These are phyloP conservation scores for Plasmodium gonderi DNA, from an alignment of 169 alveolate genomes.

Conservation along the genomic window DNA sequence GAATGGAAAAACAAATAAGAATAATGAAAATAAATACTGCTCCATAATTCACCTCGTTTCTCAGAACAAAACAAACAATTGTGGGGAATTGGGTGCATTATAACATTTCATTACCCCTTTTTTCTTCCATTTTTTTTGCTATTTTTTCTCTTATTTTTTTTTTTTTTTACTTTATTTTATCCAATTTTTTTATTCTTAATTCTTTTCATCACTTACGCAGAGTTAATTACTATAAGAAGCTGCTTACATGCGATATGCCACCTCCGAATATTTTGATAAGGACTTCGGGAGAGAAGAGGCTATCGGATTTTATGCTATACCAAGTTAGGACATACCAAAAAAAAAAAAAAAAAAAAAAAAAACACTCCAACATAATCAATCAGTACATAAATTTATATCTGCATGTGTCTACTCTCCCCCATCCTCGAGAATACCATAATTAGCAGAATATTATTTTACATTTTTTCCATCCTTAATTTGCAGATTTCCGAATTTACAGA, in stretches of 20 bases:
- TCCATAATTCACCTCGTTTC: not conserved
- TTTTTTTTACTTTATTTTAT: not conserved
- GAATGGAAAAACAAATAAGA: not conserved
- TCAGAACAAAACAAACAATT: not conserved
- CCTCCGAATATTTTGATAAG: conserved; percentile 90
- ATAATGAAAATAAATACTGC: not conserved
- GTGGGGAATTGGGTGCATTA: not conserved
- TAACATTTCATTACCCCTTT: not conserved
- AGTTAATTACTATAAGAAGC: conserved; percentile 72
- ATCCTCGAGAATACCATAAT: not conserved
- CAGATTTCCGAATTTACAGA: conserved; percentile 86
- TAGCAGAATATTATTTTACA: not conserved
- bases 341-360: not conserved
- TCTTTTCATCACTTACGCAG: not conserved
- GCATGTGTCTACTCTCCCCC: not conserved
- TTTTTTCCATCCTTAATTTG: not conserved
- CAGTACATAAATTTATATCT: not conserved
- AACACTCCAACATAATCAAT: not conserved
- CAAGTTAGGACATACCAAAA: conserved; percentile 79
- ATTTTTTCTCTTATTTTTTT: not conserved
- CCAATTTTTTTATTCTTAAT: not conserved
- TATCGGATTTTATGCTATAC: conserved; percentile 91
- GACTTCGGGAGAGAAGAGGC: conserved; percentile 92
- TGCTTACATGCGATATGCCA: conserved; percentile 80
- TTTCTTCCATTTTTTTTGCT: too few relatives aligned